A percentile compares a stretch with the other conserved stretches of the same genome.
Conservation (phyloP, 2,329 filamentous ascomycete species). For the Colletotrichum cereale region DNA sequence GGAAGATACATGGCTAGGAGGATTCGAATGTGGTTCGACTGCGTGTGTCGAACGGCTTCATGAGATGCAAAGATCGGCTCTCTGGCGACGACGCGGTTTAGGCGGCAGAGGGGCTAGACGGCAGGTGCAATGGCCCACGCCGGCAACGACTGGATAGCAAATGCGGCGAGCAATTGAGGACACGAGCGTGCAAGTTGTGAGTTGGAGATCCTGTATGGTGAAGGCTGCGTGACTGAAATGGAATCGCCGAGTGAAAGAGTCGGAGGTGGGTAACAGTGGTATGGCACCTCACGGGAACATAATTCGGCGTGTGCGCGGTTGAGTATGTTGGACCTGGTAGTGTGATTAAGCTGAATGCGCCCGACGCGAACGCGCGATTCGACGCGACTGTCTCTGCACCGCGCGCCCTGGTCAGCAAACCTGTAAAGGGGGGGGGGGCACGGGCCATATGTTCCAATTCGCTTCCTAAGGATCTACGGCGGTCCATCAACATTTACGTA, state of each 20-base stretch:
- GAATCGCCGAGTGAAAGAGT: background rate
- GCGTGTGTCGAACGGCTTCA: conserved; percentile 48
- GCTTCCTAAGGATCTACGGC: background rate
- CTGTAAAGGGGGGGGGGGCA: background rate
- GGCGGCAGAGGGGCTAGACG: background rate
- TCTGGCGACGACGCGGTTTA: background rate
- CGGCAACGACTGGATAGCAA: background rate
- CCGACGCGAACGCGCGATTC: conserved; percentile 30
- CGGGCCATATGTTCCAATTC: background rate
- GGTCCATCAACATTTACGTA: background rate
- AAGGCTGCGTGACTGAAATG: background rate
- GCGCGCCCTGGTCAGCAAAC: conserved; percentile 2
- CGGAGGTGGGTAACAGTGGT: background rate
- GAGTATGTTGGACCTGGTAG: conserved; percentile 12
- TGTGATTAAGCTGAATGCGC: conserved; percentile 17
- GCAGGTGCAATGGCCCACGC: conserved; percentile 5
- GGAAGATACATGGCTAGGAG: conserved; percentile 86
- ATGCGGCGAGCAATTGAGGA: background rate
- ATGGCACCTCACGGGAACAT: conserved; percentile 1
- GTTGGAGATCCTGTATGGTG: background rate
- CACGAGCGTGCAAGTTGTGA: background rate
- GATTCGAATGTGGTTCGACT: conserved; percentile 49
- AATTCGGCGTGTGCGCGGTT: background rate
- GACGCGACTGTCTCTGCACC: conserved; percentile 17
- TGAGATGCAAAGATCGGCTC: conserved; percentile 42